These are phyloP conservation scores for Lycium ferocissimum DNA, from an alignment of 257 asterid species.

Conservation along the genomic window DNA sequence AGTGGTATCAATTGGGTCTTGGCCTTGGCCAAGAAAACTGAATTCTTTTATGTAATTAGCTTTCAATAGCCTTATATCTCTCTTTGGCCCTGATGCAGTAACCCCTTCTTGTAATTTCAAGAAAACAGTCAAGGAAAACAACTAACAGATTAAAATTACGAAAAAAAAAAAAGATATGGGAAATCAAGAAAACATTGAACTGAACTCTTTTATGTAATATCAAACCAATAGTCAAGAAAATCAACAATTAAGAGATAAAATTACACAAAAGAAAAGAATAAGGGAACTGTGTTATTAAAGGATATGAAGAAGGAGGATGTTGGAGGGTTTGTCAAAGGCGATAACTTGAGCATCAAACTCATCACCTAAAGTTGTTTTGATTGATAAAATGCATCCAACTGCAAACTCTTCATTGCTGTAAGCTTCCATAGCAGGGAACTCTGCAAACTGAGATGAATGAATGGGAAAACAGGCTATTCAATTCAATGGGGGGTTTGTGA, in stretches of 20 bases:
- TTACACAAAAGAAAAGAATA: neutral
- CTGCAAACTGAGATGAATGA: constrained; percentile 7
- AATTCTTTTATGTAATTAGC: constrained; percentile 85
- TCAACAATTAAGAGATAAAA: neutral
- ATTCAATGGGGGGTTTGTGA: neutral
- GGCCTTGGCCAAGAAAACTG: constrained; percentile 71
- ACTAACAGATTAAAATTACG: no score
- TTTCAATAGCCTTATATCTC: constrained; percentile 80
- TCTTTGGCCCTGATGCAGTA: constrained; percentile 75
- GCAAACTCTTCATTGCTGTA: constrained; percentile 81
- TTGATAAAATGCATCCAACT: constrained; percentile 79
- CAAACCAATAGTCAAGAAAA: no score
- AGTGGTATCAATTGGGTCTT: constrained; percentile 84
- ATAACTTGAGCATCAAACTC: constrained; percentile 90
- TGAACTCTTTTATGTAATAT: no score
- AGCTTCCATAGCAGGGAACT: constrained; percentile 63
- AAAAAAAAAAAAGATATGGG: no score
- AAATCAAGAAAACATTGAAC: no score
- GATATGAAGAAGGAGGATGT: constrained; percentile 98
- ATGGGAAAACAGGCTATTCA: neutral
- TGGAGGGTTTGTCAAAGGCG: constrained; percentile 82
- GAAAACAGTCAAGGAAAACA: constrained; percentile 46
- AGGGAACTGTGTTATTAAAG: constrained; percentile 40
- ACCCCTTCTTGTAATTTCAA: constrained; percentile 74
- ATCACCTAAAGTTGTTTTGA: constrained; percentile 86